phyloP scores from a whole-genome alignment of 495 filamentous ascomycete genomes.

The Tuber umbilicatum region DNA sequence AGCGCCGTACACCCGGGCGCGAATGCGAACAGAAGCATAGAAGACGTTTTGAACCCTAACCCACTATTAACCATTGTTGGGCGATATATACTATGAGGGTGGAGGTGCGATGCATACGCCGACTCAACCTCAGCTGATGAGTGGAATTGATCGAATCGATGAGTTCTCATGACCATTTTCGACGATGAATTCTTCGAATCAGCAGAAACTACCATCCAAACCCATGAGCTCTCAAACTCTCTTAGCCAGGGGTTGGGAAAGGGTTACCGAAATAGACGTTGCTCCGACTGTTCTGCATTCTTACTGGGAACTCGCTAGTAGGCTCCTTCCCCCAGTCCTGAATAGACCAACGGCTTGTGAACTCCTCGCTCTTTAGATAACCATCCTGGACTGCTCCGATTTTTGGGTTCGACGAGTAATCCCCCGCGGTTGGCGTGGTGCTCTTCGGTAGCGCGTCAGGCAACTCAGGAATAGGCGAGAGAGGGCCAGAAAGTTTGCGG shows the following conservation, averaged over 20 bases:
- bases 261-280: slow-evolving; percentile 36
- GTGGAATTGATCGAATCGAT: slow-evolving; percentile 28
- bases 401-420: slow-evolving; percentile 18
- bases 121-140: slow-evolving; percentile 29
- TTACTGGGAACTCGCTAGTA: slow-evolving; percentile 9
- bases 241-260: background rate
- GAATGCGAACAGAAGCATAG: slow-evolving; percentile 49
- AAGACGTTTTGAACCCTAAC: slow-evolving; percentile 32
- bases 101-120: slow-evolving; percentile 11
- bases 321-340: slow-evolving; percentile 33
- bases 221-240: background rate
- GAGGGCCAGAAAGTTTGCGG: slow-evolving; percentile 4
- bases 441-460: slow-evolving; percentile 12
- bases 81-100: background rate
- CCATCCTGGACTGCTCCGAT: slow-evolving; percentile 26
- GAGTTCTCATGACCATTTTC: slow-evolving; percentile 33
- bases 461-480: slow-evolving; percentile 19
- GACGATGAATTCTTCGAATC: slow-evolving; percentile 21
- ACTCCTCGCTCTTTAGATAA: slow-evolving; percentile 23
- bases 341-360: slow-evolving; percentile 23
- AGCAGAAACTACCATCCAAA: slow-evolving; percentile 12
- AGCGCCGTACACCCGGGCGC: slow-evolving; percentile 50
- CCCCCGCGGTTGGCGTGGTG: background rate
- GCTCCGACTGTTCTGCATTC: slow-evolving; percentile 36
- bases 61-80: background rate